Evolutionary conservation across 129 eudicot genomes (phyloP), one percentile per base, ranked within the genome.

Genomic region (Centella asiatica): DNA sequence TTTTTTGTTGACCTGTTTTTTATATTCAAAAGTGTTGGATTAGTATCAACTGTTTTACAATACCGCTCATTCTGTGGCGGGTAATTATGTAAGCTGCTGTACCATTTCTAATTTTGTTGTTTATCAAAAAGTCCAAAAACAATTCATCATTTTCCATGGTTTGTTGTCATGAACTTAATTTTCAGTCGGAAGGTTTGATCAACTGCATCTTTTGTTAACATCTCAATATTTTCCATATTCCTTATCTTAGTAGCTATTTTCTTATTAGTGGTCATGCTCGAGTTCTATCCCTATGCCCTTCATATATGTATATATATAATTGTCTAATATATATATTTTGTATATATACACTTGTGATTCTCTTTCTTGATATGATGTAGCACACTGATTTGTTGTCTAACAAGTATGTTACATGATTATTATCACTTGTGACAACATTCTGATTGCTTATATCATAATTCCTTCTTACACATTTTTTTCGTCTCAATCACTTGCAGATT

Each of bases 401-500:
- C 5, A 12, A 20, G 48, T 34, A 20, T 11, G 27, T 27, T 57
- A 34, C 34, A 32, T 31, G 57, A 29, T 34, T 19, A 46, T 12
- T 33, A 32, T 44, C 32, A 65, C 1, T 33, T 37, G 49, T 18
- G 48, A 48, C 59, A 46, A 29, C 28, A 17, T 56, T 14, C 7
- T 34, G 2, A 23, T 46, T 54, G 23, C 57, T 19, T 58, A 1
- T 34, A 8, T 42, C 47, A 37, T 3, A 15, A 39, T 29, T 12
- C 28, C 62, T 62, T 19, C 32, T 42, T 42, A 34, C 50, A 33
- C 19, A n/a, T 55, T 20, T 19, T 18, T 18, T 13, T 64, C 57
- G 59, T 24, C 24, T 47, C 6, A 55, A 51, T 45, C 44, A 23
- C 57, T 44, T 67, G 52, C 78, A 92, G 95, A 92, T 92, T 80